These are phyloP conservation scores for Xylariaceae sp. DNA, from an alignment of 2,329 filamentous ascomycete genomes.

Conservation along the genomic window DNA sequence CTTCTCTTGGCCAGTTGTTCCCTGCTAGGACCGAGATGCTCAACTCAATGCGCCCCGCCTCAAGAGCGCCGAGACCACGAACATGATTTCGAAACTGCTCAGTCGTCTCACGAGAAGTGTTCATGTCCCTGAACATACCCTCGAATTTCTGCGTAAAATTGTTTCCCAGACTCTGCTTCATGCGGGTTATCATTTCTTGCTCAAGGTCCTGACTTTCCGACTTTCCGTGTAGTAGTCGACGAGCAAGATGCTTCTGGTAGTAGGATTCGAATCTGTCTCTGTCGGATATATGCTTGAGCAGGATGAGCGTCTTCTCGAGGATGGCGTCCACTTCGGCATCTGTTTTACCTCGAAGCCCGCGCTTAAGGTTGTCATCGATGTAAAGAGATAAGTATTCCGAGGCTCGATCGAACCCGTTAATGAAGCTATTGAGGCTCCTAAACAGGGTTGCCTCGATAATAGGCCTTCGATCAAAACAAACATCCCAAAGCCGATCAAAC, in stretches of 20 bases:
- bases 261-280: slow-evolving; percentile 95
- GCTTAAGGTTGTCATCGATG: slow-evolving; percentile 93
- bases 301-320: slow-evolving; percentile 80
- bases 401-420: slow-evolving; percentile 80
- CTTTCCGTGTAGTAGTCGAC: slow-evolving; percentile 79
- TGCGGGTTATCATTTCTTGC: slow-evolving; percentile 89
- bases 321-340: slow-evolving; percentile 79
- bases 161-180: slow-evolving; percentile 95
- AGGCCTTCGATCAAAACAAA: slow-evolving; percentile 70
- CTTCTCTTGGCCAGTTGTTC: slow-evolving; percentile 91
- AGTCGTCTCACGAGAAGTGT: slow-evolving; percentile 77
- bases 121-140: slow-evolving; percentile 97
- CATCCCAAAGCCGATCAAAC: slow-evolving; percentile 73
- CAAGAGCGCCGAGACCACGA: slow-evolving; percentile 43
- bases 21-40: slow-evolving; percentile 81
- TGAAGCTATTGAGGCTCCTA: slow-evolving; percentile 84
- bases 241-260: slow-evolving; percentile 94
- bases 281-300: slow-evolving; percentile 83
- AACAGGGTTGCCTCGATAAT: slow-evolving; percentile 76
- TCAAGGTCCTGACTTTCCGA: slow-evolving; percentile 89
- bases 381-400: slow-evolving; percentile 94
- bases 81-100: slow-evolving; percentile 68
- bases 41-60: slow-evolving; percentile 67
- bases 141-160: slow-evolving; percentile 91
- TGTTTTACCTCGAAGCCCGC: slow-evolving; percentile 87